phyloP scores from a whole-genome alignment of 2,329 filamentous ascomycete species.

The Didymella sp. region DNA sequence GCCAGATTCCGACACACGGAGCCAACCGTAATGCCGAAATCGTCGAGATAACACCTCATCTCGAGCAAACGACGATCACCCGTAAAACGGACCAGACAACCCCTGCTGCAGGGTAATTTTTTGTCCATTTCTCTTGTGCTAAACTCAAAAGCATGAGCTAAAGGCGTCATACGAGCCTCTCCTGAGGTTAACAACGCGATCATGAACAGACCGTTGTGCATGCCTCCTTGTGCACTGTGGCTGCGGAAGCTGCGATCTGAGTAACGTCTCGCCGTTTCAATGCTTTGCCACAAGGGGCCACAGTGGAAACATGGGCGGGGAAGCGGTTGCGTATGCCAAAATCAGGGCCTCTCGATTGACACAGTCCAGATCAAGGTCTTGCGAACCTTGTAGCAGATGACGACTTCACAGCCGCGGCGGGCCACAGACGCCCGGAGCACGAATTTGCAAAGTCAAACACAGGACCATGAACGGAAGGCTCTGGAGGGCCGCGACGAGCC shows the following conservation, averaged over 20 bases:
- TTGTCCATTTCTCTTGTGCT: neutral
- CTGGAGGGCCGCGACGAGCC: neutral
- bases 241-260: neutral
- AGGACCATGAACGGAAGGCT: neutral
- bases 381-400: neutral
- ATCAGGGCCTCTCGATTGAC: neutral
- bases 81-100: neutral
- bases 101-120: neutral
- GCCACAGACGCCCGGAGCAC: neutral
- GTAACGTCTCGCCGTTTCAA: slow-evolving; percentile 13
- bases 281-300: slow-evolving; percentile 1
- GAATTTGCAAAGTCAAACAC: neutral
- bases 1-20: neutral
- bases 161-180: neutral
- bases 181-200: neutral
- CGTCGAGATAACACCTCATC: slow-evolving; percentile 2
- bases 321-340: neutral
- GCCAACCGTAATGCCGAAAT: neutral
- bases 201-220: neutral
- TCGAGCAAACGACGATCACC: neutral
- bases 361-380: neutral
- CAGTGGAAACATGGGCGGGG: neutral
- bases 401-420: neutral
- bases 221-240: neutral
- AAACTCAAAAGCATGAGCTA: slow-evolving; percentile 4